Conservation (phyloP, 2,329 filamentous ascomycete genomes). For the Daldinia sp. region DNA sequence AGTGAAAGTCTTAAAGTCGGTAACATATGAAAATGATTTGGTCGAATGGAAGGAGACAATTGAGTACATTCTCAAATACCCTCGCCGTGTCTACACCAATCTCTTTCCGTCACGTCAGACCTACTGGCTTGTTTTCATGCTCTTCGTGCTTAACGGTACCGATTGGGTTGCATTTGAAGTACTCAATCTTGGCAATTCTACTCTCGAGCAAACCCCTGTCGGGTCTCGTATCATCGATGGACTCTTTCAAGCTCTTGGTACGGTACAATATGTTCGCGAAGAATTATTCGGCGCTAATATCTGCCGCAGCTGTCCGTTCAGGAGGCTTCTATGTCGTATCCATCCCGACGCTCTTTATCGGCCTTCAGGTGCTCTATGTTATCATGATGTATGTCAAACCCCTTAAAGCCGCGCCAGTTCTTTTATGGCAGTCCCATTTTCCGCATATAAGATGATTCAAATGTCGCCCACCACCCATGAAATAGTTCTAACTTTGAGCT, state of each 20-base stretch:
- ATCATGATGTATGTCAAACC: conserved; percentile 55
- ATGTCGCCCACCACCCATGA: background rate
- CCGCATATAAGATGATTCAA: no score
- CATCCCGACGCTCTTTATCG: conserved; percentile 61
- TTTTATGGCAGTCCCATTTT: background rate
- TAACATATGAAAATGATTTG: conserved; percentile 50
- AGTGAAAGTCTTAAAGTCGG: conserved; percentile 51
- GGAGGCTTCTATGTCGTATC: conserved; percentile 72
- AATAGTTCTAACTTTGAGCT: background rate
- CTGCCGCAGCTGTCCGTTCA: conserved; percentile 63
- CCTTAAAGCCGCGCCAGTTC: background rate
- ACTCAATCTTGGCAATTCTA: conserved; percentile 68
- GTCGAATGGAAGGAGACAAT: conserved; percentile 58
- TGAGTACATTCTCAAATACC: conserved; percentile 63
- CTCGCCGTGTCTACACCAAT: conserved; percentile 67
- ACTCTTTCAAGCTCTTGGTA: conserved; percentile 68
- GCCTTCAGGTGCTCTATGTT: conserved; percentile 57
- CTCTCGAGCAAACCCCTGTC: conserved; percentile 59
- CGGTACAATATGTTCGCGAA: conserved; percentile 36
- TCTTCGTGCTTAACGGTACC: conserved; percentile 66
- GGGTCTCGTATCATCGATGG: conserved; percentile 68
- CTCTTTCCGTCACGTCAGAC: conserved; percentile 71
- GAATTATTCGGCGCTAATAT: conserved; percentile 15
- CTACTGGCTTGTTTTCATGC: conserved; percentile 71
- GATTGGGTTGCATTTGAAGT: conserved; percentile 74